Percentiles rank a stretch among this genome's conserved stretches.
These are phyloP conservation scores for Bocquillonia castaneifolia DNA, from an alignment of 441 rosid genomes.

Conservation along the genomic window DNA sequence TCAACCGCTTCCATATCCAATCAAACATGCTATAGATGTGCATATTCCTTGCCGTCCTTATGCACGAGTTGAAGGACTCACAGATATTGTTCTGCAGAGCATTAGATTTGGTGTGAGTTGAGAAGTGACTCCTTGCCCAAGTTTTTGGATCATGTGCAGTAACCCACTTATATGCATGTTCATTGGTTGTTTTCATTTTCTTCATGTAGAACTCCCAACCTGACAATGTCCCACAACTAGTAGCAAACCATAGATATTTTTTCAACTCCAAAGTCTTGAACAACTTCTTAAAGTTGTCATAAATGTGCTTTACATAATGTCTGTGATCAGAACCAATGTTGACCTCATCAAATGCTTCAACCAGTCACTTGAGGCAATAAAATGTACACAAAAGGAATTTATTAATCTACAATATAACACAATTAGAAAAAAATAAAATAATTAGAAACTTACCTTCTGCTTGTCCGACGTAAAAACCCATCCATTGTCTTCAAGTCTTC, in stretches of 20 bases:
- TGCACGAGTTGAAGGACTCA: too few species aligned
- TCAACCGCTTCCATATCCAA: background rate
- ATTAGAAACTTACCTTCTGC: background rate
- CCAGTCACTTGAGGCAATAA: background rate
- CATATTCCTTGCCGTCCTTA: too few species aligned
- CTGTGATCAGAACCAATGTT: background rate
- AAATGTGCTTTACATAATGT: background rate
- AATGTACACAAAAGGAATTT: too few species aligned
- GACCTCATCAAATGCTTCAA: background rate
- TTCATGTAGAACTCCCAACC: background rate
- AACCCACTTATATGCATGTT: background rate
- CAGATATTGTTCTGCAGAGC: background rate
- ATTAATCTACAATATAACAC: too few species aligned
- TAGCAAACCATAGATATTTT: background rate
- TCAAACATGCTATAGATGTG: background rate
- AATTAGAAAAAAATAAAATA: too few species aligned
- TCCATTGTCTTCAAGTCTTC: fast-evolving
- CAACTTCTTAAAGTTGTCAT: too few species aligned
- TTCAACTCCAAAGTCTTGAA: background rate
- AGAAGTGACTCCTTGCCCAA: background rate
- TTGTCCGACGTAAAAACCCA: background rate
- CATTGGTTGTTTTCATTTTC: background rate
- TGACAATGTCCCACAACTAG: background rate
- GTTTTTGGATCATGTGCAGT: background rate
- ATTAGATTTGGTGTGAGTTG: background rate